Conservation (phyloP, 2,329 filamentous ascomycete species). For the Didymella exigua region DNA sequence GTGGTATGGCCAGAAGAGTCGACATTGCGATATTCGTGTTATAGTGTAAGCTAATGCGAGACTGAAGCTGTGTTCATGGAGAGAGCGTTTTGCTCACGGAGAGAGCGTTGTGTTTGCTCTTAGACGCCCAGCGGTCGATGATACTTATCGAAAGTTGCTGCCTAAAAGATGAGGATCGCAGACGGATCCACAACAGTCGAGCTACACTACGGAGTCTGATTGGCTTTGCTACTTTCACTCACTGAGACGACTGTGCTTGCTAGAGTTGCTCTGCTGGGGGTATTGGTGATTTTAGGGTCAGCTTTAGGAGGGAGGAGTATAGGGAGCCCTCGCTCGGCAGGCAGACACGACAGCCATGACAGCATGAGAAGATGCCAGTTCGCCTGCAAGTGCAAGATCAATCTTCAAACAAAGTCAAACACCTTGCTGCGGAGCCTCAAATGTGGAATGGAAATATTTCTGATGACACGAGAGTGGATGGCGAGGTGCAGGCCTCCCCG, state of each 20-base stretch:
- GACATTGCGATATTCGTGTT: background rate
- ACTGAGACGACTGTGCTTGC: background rate
- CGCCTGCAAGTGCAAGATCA: background rate
- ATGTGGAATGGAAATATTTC: no score
- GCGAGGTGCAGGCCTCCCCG: background rate
- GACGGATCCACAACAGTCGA: background rate
- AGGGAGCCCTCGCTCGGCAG: background rate
- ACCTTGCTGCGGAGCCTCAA: no score
- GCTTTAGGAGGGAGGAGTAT: background rate
- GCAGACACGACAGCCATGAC: background rate
- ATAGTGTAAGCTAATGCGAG: background rate
- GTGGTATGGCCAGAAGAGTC: constrained; percentile 29
- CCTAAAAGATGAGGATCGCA: constrained; percentile 6
- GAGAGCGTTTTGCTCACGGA: background rate
- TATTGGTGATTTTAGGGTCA: background rate
- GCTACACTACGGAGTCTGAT: background rate
- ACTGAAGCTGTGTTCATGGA: background rate
- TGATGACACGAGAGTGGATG: background rate
- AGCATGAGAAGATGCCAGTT: background rate
- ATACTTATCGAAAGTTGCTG: constrained; percentile 7
- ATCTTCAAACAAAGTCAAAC: no score
- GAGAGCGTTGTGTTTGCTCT: background rate
- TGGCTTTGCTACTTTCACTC: background rate
- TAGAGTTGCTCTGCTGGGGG: no score
- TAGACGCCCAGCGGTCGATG: background rate